Base-by-base conservation (phyloP, 768 basidiomycete genomes). In the Kwoniella dendrophila region DNA sequence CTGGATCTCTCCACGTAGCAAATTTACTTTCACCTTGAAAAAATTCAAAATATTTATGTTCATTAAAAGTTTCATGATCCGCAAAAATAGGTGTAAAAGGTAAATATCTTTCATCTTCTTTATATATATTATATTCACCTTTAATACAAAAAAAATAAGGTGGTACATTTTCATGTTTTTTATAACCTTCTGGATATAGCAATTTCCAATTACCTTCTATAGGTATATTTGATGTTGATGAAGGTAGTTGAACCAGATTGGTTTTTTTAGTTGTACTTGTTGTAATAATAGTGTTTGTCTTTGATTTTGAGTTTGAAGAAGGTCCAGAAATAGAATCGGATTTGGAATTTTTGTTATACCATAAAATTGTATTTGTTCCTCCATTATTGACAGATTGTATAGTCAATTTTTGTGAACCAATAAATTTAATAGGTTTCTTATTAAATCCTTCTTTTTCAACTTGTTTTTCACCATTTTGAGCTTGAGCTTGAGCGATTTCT, bases 81-180 rank as follows among this genome's bases (percentile, higher is more conserved):
- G 26, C 34, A 26, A 62, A 62, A n/a, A 48, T 36, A 4, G 51
- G 47, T 40, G 44, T 62, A 47, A 62, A 62, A 3, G 52, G 60
- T 47, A 62, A 34, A 10, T 36, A 24, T 30, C 48, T 32, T 34
- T 49, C 52, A 18, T 56, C 53, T n/a, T 51, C 49, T 20, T 40
- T 56, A 22, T 33, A 62, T 7, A 62, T 27, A n/a, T 27, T 44
- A 5, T 6, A 14, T 2, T 45, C 24, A 10, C 53, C 52, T 2
- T 34, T 8, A 3, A 33, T 7, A 22, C 60, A 62, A 26, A 62
- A 62, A 8, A 2, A 26, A 22, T 62, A 62, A 10, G 53, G 44
- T 1, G 60, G 60, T 7, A 62, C 10, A 30, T 44, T 10, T 44
- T 22, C 2, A 59, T 38, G 8, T 54, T 33, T 10, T 38, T 20